These are phyloP conservation scores for Kandelia obovata DNA, from an alignment of 345 rosid genomes.

Conservation along the genomic window DNA sequence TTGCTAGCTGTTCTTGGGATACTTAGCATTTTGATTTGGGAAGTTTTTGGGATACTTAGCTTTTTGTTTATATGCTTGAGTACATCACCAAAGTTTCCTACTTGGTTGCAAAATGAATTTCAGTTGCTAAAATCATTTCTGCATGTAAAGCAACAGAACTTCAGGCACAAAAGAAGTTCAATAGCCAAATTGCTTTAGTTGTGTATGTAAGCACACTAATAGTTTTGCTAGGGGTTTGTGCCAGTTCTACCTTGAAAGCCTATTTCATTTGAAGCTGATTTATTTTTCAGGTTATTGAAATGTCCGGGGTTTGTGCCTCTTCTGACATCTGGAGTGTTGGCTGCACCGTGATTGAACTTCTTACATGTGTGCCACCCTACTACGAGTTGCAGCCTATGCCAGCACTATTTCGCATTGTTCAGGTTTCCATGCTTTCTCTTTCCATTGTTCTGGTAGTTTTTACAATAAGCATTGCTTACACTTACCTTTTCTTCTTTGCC, in stretches of 20 bases:
- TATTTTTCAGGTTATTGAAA: constrained; percentile 85
- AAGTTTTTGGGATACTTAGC: no score
- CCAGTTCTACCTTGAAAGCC: background rate
- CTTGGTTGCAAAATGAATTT: no score
- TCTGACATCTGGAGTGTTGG: constrained; percentile 99
- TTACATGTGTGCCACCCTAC: constrained; percentile 96
- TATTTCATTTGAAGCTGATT: constrained; percentile 20
- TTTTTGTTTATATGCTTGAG: no score
- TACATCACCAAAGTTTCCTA: no score
- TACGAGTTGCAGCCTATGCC: constrained; percentile 98
- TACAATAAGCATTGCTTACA: constrained; percentile 7
- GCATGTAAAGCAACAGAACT: no score
- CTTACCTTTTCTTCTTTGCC: background rate
- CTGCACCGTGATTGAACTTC: constrained; percentile 97
- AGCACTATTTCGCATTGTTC: constrained; percentile 96
- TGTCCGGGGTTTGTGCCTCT: constrained; percentile 99
- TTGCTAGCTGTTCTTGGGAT: no score
- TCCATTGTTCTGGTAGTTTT: background rate
- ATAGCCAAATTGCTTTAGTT: no score
- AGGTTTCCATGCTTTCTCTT: constrained; percentile 48
- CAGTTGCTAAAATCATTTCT: no score
- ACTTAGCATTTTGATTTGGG: no score
- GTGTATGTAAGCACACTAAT: no score
- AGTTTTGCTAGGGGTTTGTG: no score
- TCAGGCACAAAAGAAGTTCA: no score